A percentile compares a stretch with the other conserved stretches of the same genome.
Evolutionary conservation across 2,329 filamentous ascomycete genomes (phyloP).

Genomic region (Rhytidhysteron rufulum): DNA sequence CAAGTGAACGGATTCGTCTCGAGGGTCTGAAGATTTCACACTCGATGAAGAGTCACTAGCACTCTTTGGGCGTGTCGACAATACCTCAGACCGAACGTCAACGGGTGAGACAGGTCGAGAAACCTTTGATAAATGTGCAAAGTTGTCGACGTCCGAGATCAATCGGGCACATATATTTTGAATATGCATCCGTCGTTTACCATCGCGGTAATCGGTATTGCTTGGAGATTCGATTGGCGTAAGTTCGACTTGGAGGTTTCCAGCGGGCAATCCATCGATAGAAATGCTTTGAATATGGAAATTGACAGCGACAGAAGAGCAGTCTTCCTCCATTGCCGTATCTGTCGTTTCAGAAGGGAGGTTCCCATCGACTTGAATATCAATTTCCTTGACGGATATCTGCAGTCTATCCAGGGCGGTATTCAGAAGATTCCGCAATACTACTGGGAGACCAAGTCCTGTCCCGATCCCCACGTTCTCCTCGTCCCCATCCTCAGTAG

Average conservation of each 20-base stretch:
- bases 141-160: conserved; percentile 65
- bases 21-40: conserved; percentile 3
- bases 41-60: conserved; percentile 17
- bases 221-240: conserved; percentile 7
- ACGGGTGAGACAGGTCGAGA: conserved; percentile 58
- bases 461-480: conserved; percentile 65
- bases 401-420: conserved; percentile 70
- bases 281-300: conserved; percentile 62
- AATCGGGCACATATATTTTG: conserved; percentile 61
- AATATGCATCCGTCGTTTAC: conserved; percentile 63
- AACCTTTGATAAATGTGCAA: conserved; percentile 57
- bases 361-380: conserved; percentile 60
- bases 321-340: conserved; percentile 44
- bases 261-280: conserved; percentile 57
- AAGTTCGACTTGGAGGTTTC: conserved; percentile 20
- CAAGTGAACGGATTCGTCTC: conserved; percentile 1
- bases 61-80: conserved; percentile 16
- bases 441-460: conserved; percentile 63
- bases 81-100: conserved; percentile 43
- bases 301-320: conserved; percentile 59
- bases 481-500: conserved; percentile 62
- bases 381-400: conserved; percentile 62
- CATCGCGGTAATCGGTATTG: conserved; percentile 49
- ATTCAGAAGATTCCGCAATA: conserved; percentile 68
- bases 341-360: conserved; percentile 48